A percentile compares a stretch with the other conserved stretches of the same genome.
Evolutionary conservation across 2,329 filamentous ascomycete species (phyloP).

Genomic region (Penicillium sp.): DNA sequence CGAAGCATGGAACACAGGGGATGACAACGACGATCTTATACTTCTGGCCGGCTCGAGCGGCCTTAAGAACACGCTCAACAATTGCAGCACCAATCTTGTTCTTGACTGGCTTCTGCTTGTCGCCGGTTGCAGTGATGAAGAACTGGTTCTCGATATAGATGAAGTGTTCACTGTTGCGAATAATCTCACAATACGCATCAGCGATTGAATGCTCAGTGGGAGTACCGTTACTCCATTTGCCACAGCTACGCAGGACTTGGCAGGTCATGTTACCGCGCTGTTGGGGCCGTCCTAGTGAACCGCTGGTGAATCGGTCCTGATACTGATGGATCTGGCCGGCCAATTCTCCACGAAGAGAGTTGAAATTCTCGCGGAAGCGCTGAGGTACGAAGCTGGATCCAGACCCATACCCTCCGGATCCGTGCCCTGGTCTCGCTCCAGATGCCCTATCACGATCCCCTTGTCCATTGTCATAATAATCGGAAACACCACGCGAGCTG

Average conservation of each 20-base stretch:
- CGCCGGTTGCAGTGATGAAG: constrained; percentile 93
- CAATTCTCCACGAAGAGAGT: constrained; percentile 45
- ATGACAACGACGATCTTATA: constrained; percentile 91
- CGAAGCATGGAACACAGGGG: constrained; percentile 90
- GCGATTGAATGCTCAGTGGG: constrained; percentile 80
- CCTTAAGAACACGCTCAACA: constrained; percentile 84
- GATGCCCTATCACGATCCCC: constrained; percentile 39
- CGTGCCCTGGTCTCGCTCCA: constrained; percentile 7
- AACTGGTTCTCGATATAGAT: constrained; percentile 99
- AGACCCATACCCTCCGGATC: not conserved
- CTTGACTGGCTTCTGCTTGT: constrained; percentile 81
- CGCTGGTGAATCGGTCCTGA: constrained; percentile 42
- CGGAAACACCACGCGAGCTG: constrained; percentile 39
- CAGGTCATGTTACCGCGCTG: constrained; percentile 43
- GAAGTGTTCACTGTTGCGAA: constrained; percentile 85
- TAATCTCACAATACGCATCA: constrained; percentile 83
- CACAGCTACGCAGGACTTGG: constrained; percentile 72
- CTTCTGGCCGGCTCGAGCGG: constrained; percentile 80
- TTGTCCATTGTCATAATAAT: constrained; percentile 40
- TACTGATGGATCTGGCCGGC: constrained; percentile 51
- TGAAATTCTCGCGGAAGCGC: constrained; percentile 45
- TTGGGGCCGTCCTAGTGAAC: constrained; percentile 23
- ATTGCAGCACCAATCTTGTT: constrained; percentile 92
- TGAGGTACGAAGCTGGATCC: constrained; percentile 31
- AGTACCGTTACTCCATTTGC: constrained; percentile 97